Base-by-base conservation (phyloP, 2,329 filamentous ascomycete species). In the Calonectria pseudoturangicola region DNA sequence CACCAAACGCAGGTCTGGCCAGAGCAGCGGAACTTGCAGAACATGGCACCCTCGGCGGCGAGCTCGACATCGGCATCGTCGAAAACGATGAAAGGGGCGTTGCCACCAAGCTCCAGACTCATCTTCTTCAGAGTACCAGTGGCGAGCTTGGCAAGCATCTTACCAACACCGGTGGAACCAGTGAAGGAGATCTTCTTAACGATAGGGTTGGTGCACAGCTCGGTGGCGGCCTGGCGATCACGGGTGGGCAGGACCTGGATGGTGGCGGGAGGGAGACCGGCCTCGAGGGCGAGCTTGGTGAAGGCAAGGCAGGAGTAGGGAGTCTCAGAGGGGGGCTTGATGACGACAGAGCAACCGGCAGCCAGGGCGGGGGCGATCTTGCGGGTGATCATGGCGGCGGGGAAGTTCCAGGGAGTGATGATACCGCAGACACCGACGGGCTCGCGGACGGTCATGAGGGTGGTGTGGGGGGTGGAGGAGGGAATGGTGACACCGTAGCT, bases 281-380 rank as follows among this genome's bases (percentile, higher is more conserved):
- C 94, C 47, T 93, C 89, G 70, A 90, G 85, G 0, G 92, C 92
- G 36, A 95, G 89, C 79, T 93, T 90, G 3, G 92, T 92, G 21
- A 95, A 85, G 2, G 92, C 92, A 33, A 94, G 91, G 3, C 92
- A 90, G 45, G 93, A 94, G 81, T 94, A 90, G 0, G 94, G 94
- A 3, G 94, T 95, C 83, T 94, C 93, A 3, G 92, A 92, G 10
- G 90, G 92, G 3, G 93, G 92, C 85, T 94, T 94, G 33, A 90
- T 88, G 28, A 96, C 88, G 89, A 95, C 94, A 2, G 93, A 94
- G 83, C 93, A 95, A 47, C 93, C 93, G 30, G 93, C 93, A n/a
- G 93, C 93, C 45, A 95, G 85, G 2, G 90, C 91, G 4, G 91
- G 85, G 2, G 83, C 86, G 25, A 85, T 83, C 77, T 88, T 88